Evolutionary conservation across 2,329 filamentous ascomycete genomes (phyloP).

Genomic region (Aspergillus viridinutans): DNA sequence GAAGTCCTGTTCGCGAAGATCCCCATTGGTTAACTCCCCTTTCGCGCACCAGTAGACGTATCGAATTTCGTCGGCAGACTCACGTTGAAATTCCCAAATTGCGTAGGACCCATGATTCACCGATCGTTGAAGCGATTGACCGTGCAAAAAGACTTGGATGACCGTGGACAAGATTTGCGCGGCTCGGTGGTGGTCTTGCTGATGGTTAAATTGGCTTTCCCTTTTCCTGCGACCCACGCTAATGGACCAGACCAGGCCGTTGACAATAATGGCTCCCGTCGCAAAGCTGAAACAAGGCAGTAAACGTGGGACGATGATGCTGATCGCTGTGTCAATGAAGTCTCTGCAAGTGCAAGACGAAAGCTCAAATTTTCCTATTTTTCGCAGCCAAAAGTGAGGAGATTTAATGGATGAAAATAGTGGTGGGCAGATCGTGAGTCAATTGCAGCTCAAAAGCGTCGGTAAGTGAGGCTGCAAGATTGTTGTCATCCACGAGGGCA

Average conservation of each 20-base stretch:
- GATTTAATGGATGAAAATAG: neutral
- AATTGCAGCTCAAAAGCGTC: neutral
- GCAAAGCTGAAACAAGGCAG: conserved; percentile 14
- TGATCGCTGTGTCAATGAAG: neutral
- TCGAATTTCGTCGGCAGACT: conserved; percentile 18
- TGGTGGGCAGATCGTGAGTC: neutral
- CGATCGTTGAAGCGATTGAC: conserved; percentile 7
- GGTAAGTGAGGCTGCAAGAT: neutral
- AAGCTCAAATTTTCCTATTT: neutral
- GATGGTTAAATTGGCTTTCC: conserved; percentile 11
- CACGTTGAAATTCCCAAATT: conserved; percentile 59
- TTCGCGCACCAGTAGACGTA: conserved; percentile 4
- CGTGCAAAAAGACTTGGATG: conserved; percentile 5
- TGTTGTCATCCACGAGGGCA: neutral
- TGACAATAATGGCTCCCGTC: conserved; percentile 23
- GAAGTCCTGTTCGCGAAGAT: conserved; percentile 57
- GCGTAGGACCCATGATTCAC: conserved; percentile 47
- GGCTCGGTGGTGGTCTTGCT: conserved; percentile 4
- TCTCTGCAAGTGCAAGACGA: neutral
- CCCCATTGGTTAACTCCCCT: conserved; percentile 18
- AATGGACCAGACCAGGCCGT: conserved; percentile 9
- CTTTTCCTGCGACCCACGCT: conserved; percentile 23
- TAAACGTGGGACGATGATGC: neutral
- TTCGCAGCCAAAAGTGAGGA: neutral
- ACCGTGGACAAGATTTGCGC: conserved; percentile 1